A percentile compares a stretch with the other conserved stretches of the same genome.
Evolutionary conservation across 208 protist species (phyloP).

Genomic region (Leishmania major): DNA sequence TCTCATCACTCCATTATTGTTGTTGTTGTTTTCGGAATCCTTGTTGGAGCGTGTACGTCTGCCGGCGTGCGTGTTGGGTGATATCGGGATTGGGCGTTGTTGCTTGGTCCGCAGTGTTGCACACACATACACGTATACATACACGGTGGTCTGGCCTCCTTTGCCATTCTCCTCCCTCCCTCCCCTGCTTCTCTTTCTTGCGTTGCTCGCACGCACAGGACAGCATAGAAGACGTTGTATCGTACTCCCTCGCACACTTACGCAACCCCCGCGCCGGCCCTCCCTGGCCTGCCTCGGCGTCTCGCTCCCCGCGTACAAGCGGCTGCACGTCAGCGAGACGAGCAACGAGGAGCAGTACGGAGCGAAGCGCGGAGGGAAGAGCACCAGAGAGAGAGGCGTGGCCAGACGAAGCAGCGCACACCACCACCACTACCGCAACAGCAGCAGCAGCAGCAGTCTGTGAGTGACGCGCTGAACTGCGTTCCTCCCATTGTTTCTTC

Average conservation of each 20-base stretch:
- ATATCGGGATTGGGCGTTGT: not conserved
- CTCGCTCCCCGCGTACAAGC: too few species aligned
- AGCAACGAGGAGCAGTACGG: not conserved
- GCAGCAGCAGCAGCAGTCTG: not conserved
- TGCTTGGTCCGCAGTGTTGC: not conserved
- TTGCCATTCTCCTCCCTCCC: not conserved
- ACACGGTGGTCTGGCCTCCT: not conserved
- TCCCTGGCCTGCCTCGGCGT: too few species aligned
- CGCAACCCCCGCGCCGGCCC: too few species aligned
- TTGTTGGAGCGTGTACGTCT: not conserved
- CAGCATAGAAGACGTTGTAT: too few species aligned
- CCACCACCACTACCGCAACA: not conserved
- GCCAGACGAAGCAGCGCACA: not conserved
- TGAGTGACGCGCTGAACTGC: not conserved
- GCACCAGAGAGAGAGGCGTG: not conserved
- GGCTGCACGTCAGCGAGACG: not conserved
- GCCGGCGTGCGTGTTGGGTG: not conserved
- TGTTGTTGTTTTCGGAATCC: not conserved
- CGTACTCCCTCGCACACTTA: too few species aligned
- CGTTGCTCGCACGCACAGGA: not conserved
- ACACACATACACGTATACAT: too few species aligned
- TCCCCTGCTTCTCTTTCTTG: not conserved
- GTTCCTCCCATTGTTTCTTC: too few species aligned
- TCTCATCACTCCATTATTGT: too few species aligned
- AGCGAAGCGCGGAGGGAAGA: too few species aligned